Evolutionary conservation across 371 early-diverging fungal species (phyloP), one percentile per base, ranked within the genome.

Genomic region (Mucor plumbeus): DNA sequence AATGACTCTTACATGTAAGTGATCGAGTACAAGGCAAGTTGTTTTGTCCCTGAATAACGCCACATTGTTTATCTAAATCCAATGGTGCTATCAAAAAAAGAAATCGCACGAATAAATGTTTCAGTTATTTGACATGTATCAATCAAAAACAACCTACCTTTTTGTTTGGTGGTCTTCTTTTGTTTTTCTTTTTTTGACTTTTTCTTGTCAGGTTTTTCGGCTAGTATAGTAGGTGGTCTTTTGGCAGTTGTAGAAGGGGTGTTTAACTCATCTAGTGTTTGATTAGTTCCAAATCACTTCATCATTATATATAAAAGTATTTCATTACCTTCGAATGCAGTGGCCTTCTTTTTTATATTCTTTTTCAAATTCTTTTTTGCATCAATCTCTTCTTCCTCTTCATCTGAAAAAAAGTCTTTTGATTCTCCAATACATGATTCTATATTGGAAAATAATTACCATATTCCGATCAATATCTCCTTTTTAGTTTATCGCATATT

Each of bases 41-140:
- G 34, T 85, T 87, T 4, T 87, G 85, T 38, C 79, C 80, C 38
- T 74, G 67, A 33, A 91, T 70, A 7, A 94, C 93, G 57, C 94
- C 94, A 68, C 94, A 94, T 63, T 94, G 94, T 63, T 85, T 90
- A 73, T 94, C 94, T 67, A 94, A 73, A 69, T 94, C 94, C 72
- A 94, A 66, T 6, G 90, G 91, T 0, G 87, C 88, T 85, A 40
- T 35, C 26, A 19, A 50, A 11, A 50, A 50, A 5, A 38, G 38
- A 38, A 0, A 38, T 50, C 26, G 50, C 19, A 50, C 26, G 7
- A 26, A 50, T 44, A 44, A n/a, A n/a, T 44, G n/a, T n/a, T 3
- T 17, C 1, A 5, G 17, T 44, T 17, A 44, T 44, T 7, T 44
- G 44, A 17, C 7, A 7, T 21, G 4, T 35, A 17, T 11, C n/a